These are phyloP conservation scores for Knoxia roxburghii DNA, from an alignment of 257 asterid genomes.

Conservation along the genomic window DNA sequence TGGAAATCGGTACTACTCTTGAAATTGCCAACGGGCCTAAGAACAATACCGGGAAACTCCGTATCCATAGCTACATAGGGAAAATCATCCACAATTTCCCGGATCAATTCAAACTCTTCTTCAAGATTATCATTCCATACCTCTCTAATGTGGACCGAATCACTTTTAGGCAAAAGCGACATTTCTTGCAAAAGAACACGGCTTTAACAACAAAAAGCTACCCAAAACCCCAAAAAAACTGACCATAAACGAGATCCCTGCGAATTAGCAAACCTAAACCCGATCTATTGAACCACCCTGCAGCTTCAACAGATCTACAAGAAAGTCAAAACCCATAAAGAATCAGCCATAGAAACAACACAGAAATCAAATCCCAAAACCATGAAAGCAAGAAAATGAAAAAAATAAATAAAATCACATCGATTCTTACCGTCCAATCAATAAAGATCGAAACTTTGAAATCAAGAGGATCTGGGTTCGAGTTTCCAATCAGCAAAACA, in stretches of 20 bases:
- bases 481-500: not conserved
- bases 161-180: slow-evolving; percentile 56
- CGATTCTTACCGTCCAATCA: slow-evolving; percentile 15
- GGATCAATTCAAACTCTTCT: slow-evolving; percentile 56
- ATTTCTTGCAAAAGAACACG: slow-evolving; percentile 30
- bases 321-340: slow-evolving; percentile 4
- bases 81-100: slow-evolving; percentile 53
- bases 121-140: slow-evolving; percentile 72
- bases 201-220: not conserved
- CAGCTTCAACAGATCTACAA: slow-evolving; percentile 38
- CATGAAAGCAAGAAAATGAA: not conserved
- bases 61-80: slow-evolving; percentile 82
- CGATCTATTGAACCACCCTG: slow-evolving; percentile 15
- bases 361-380: not conserved
- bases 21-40: slow-evolving; percentile 57
- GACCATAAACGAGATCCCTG: slow-evolving; percentile 1
- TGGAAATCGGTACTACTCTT: slow-evolving; percentile 50
- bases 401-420: not conserved
- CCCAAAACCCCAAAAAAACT: slow-evolving; percentile 1
- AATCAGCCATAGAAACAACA: not conserved
- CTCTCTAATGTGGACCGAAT: slow-evolving; percentile 66
- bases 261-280: slow-evolving; percentile 9
- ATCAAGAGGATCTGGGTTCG: slow-evolving; percentile 7
- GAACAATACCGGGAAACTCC: slow-evolving; percentile 64
- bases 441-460: slow-evolving; percentile 21